These are phyloP conservation scores for Pyricularia sp. DNA, from an alignment of 2,329 filamentous ascomycete species.

Conservation along the genomic window DNA sequence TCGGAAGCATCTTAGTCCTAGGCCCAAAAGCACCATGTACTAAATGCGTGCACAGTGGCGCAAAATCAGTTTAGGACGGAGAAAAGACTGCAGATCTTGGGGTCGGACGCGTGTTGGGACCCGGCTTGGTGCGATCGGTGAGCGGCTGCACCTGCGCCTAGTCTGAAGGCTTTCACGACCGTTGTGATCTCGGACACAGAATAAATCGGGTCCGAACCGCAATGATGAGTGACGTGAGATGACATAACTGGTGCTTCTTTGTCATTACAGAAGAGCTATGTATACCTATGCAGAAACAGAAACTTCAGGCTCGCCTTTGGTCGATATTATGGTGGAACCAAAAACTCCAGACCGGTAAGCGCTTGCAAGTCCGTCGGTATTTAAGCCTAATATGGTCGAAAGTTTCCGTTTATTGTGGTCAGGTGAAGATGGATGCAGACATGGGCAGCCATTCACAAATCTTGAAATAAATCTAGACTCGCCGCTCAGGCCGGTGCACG, in stretches of 20 bases:
- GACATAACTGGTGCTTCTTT: neutral
- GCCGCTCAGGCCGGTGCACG: neutral
- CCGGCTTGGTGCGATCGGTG: neutral
- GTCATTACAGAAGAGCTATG: neutral
- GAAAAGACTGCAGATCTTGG: neutral
- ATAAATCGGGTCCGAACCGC: neutral
- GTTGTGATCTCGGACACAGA: neutral
- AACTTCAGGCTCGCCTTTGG: neutral
- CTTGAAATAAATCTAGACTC: neutral
- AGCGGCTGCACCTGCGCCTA: neutral
- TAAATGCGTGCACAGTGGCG: neutral
- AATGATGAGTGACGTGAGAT: neutral
- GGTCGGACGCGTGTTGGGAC: neutral
- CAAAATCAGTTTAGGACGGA: neutral
- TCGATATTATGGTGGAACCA: neutral
- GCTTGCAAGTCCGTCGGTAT: neutral
- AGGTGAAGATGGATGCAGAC: neutral
- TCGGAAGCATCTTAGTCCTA: neutral
- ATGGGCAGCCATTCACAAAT: neutral
- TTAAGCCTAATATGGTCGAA: neutral
- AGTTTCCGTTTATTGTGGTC: neutral
- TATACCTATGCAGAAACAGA: neutral
- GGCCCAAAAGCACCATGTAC: neutral
- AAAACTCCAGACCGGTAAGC: neutral
- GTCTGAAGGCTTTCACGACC: neutral